Percentiles rank a stretch among this genome's conserved stretches.
These are phyloP conservation scores for Actinidia polygama DNA, from an alignment of 179 eudicot genomes.

Conservation along the genomic window DNA sequence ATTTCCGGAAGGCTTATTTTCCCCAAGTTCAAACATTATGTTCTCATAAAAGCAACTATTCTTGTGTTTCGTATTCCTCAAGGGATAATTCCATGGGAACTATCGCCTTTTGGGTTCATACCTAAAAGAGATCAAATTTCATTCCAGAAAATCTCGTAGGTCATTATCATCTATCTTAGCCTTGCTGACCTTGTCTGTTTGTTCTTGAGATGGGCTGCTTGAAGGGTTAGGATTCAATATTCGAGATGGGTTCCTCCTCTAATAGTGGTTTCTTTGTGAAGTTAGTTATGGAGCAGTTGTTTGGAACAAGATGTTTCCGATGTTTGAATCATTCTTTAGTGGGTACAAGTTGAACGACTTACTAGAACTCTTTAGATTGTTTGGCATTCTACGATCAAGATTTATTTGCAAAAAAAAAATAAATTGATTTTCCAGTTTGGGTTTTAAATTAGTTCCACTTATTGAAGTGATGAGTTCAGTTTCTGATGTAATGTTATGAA, in stretches of 20 bases:
- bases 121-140: not conserved
- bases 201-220: not conserved
- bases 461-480: no score
- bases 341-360: no score
- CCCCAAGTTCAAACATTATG: not conserved
- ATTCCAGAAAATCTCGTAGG: not conserved
- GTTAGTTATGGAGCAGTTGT: not conserved
- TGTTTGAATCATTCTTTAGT: not conserved
- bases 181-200: conserved; percentile 1
- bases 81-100: not conserved
- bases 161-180: not conserved
- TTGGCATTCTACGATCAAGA: no score
- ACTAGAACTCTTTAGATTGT: no score
- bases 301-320: not conserved
- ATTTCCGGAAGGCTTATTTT: no score
- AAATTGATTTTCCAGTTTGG: no score
- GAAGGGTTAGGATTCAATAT: not conserved
- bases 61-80: conserved; percentile 4
- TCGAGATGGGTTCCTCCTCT: not conserved
- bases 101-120: not conserved
- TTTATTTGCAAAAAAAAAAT: no score
- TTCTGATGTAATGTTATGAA: no score
- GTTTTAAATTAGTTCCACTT: no score
- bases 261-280: not conserved
- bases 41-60: not conserved